Conservation (phyloP, 805 yeast species). For the Torulaspora indica region DNA sequence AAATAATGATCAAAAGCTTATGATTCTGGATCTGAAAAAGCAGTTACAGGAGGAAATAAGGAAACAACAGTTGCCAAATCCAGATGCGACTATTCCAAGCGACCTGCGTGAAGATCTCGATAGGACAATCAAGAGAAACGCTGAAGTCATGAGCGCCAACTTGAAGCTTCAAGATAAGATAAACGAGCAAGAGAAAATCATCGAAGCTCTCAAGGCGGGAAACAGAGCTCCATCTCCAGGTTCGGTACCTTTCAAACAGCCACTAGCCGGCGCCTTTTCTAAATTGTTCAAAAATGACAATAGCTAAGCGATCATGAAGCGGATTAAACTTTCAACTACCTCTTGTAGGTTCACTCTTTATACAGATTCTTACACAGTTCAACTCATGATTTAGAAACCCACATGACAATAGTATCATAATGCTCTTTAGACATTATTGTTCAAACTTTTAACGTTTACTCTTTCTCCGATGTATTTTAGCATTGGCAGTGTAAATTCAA, state of each 20-base stretch:
- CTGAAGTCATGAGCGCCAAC: constrained; percentile 63
- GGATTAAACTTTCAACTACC: background rate
- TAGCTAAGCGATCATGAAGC: background rate
- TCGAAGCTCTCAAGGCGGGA: constrained; percentile 36
- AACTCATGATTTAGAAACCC: background rate
- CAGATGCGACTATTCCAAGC: constrained; percentile 38
- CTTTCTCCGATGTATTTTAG: too few species aligned
- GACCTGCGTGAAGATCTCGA: constrained; percentile 50
- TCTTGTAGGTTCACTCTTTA: too few species aligned
- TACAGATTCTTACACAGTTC: background rate
- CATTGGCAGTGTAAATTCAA: too few species aligned
- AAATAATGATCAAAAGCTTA: constrained; percentile 52
- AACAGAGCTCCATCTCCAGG: constrained; percentile 20
- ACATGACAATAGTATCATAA: background rate
- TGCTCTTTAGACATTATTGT: background rate
- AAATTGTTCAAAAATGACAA: constrained; percentile 16
- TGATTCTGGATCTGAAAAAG: constrained; percentile 45
- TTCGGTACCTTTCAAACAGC: constrained; percentile 6
- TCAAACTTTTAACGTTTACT: too few species aligned
- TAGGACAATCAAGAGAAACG: constrained; percentile 55
- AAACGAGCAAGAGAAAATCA: constrained; percentile 40
- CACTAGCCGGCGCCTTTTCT: constrained; percentile 25
- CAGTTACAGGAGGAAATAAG: constrained; percentile 36
- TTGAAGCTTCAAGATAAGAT: constrained; percentile 52
- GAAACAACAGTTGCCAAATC: constrained; percentile 30